These are phyloP conservation scores for Phytopythium cucurbitacearum DNA, from an alignment of 352 stramenopile genomes.

Conservation along the genomic window DNA sequence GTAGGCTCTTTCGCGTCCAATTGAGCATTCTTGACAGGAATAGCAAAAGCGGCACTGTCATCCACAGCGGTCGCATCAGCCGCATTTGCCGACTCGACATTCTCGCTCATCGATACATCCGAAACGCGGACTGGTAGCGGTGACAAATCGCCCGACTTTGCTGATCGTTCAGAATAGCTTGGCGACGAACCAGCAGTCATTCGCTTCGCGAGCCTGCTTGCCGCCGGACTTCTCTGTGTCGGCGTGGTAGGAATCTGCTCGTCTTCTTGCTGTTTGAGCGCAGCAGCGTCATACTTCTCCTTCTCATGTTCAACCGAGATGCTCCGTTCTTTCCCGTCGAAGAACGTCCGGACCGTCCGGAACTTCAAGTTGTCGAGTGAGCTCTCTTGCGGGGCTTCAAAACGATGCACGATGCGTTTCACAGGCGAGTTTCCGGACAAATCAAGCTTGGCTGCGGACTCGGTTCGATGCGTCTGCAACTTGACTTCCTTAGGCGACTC, in stretches of 20 bases:
- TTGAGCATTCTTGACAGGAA: no score
- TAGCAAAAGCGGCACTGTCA: no score
- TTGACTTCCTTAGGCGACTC: conserved; percentile 20
- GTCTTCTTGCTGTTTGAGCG: conserved; percentile 14
- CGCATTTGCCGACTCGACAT: no score
- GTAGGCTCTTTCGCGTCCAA: no score
- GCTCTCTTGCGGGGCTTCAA: conserved; percentile 51
- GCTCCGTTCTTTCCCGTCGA: conserved; percentile 32
- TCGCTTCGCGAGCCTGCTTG: not conserved
- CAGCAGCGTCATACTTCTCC: conserved; percentile 25
- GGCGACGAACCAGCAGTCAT: no score
- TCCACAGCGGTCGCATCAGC: no score
- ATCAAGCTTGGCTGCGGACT: conserved; percentile 26
- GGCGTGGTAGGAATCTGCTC: conserved; percentile 7
- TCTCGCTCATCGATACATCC: no score
- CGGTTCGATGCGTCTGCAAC: conserved; percentile 19
- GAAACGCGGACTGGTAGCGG: no score
- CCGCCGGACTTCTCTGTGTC: not conserved
- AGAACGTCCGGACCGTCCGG: conserved; percentile 55
- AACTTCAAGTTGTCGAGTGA: conserved; percentile 42
- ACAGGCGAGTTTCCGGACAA: conserved; percentile 23
- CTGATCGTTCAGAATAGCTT: not conserved
- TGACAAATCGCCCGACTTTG: no score
- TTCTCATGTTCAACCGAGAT: conserved; percentile 28
- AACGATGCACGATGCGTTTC: conserved; percentile 43